Evolutionary conservation across 495 filamentous ascomycete genomes (phyloP).

Genomic region (Hypoxylon trugodes): DNA sequence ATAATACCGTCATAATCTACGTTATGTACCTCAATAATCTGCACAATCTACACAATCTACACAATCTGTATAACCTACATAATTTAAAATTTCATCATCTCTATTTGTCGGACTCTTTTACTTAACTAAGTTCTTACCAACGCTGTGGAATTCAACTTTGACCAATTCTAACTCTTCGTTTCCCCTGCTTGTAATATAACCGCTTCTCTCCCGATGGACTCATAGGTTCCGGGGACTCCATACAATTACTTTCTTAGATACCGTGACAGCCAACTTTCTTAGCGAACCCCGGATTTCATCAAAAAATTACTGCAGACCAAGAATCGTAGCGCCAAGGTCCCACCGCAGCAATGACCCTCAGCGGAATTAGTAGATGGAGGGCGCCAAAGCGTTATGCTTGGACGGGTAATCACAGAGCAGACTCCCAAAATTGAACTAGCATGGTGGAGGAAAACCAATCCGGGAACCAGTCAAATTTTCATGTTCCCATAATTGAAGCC

Average conservation of each 20-base stretch:
- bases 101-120: too few species aligned
- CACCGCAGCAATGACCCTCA: conserved; percentile 35
- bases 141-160: too few species aligned
- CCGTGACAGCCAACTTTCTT: conserved; percentile 33
- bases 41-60: too few species aligned
- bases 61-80: too few species aligned
- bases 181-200: conserved; percentile 22
- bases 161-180: too few species aligned
- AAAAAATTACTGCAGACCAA: conserved; percentile 30
- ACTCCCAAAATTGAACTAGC: conserved; percentile 5
- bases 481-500: conserved; percentile 16
- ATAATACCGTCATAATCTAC: too few species aligned
- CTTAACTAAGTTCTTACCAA: too few species aligned
- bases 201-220: conserved; percentile 20
- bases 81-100: too few species aligned
- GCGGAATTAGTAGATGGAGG: conserved; percentile 32
- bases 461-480: conserved; percentile 2
- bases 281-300: conserved; percentile 42
- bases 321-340: conserved; percentile 37
- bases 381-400: conserved; percentile 30
- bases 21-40: too few species aligned
- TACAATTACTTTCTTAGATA: conserved; percentile 25
- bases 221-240: conserved; percentile 28
- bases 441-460: conserved; percentile 4
- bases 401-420: conserved; percentile 40